Percentiles rank a stretch among this genome's conserved stretches.
phyloP scores from a whole-genome alignment of 345 rosid genomes.

The Eucalyptus marginata region DNA sequence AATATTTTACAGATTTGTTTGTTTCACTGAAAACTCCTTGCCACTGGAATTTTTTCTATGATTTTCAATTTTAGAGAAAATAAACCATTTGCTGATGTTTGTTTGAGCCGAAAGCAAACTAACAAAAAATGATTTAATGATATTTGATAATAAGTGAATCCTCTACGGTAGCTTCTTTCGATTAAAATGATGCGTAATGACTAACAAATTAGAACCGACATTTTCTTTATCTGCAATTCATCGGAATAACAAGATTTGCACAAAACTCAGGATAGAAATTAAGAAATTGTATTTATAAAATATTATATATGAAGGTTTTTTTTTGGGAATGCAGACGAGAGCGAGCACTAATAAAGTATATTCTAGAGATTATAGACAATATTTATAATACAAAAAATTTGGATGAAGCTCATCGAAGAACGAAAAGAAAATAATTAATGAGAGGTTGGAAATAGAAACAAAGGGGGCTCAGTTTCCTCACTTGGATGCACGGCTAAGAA shows the following conservation, averaged over 20 bases:
- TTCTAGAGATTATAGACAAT: not conserved
- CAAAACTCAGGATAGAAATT: not conserved
- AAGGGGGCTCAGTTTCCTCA: not conserved
- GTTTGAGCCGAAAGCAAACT: not conserved
- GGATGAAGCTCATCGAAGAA: not conserved
- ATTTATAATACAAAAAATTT: not conserved
- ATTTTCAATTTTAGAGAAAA: not conserved
- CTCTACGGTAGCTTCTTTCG: not conserved
- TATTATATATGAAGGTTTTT: not conserved
- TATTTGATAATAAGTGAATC: not conserved
- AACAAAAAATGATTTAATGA: not conserved
- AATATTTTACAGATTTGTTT: not conserved
- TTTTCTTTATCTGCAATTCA: not conserved
- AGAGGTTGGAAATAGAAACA: not conserved
- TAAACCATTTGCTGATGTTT: not conserved
- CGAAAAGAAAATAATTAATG: not conserved
- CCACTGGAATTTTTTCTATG: not conserved
- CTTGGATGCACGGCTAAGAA: not conserved
- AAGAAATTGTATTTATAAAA: not conserved
- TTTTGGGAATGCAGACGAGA: not conserved
- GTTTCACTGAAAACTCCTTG: not conserved
- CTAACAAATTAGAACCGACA: not conserved
- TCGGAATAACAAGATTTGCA: not conserved
- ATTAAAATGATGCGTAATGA: not conserved
- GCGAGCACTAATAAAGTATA: not conserved